Evolutionary conservation across 345 rosid species (phyloP).

Genomic region (Limnanthes douglasii): DNA sequence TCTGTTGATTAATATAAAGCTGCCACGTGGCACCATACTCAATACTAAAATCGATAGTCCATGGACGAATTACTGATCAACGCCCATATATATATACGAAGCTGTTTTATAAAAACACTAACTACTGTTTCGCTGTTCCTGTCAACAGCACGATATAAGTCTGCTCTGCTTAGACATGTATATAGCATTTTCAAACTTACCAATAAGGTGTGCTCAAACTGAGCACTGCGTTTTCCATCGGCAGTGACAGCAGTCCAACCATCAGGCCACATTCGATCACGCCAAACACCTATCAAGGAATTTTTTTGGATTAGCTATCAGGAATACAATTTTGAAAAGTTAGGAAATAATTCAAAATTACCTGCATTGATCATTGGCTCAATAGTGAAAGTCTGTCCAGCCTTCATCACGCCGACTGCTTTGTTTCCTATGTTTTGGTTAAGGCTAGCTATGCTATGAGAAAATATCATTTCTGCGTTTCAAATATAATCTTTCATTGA

Average conservation of each 20-base stretch:
- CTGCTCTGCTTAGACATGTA: background rate
- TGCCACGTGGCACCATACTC: no score
- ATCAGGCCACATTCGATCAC: conserved; percentile 94
- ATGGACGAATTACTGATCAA: no score
- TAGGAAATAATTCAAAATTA: conserved; percentile 6
- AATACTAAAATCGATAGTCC: no score
- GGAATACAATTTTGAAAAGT: background rate
- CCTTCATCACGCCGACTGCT: conserved; percentile 95
- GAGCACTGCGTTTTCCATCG: conserved; percentile 96
- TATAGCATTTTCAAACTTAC: conserved; percentile 16
- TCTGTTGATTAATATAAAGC: no score
- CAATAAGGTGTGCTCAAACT: conserved; percentile 95
- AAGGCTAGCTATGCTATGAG: conserved; percentile 17
- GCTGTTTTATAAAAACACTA: no score
- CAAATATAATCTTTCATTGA: no score
- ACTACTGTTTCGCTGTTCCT: no score
- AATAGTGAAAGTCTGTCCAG: conserved; percentile 89
- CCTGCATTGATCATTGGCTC: conserved; percentile 99
- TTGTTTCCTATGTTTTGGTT: conserved; percentile 58
- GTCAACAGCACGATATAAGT: no score
- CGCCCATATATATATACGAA: no score
- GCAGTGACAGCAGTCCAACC: conserved; percentile 96
- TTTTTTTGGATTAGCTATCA: background rate
- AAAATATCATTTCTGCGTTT: no score
- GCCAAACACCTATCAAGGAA: conserved; percentile 48